These are phyloP conservation scores for Penicillium manginii DNA, from an alignment of 495 filamentous ascomycete genomes.

Conservation along the genomic window DNA sequence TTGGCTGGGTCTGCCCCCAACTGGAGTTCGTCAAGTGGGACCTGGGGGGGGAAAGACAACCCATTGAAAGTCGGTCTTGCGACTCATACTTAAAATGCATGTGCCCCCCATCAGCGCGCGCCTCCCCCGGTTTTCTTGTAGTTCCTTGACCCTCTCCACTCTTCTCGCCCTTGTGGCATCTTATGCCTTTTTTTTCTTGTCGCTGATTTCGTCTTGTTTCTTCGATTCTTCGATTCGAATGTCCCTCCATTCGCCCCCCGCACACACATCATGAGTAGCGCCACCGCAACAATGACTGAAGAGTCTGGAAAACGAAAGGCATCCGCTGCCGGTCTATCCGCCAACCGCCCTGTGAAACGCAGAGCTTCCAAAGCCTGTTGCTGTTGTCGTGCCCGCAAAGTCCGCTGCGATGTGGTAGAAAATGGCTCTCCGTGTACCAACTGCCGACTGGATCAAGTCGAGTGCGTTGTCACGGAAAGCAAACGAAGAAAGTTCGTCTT, in stretches of 20 bases:
- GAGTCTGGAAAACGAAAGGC: conserved; percentile 49
- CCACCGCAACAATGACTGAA: conserved; percentile 36
- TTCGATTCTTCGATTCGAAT: conserved; percentile 14
- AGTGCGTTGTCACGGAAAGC: conserved; percentile 88
- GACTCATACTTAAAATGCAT: conserved; percentile 27
- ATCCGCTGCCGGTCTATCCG: conserved; percentile 42
- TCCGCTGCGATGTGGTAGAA: conserved; percentile 92
- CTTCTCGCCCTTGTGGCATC: conserved; percentile 1
- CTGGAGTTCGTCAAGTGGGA: conserved; percentile 12
- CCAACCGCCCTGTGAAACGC: conserved; percentile 69
- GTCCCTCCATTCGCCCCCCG: conserved; percentile 22
- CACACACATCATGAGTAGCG: conserved; percentile 30
- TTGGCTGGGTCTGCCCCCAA: conserved; percentile 22
- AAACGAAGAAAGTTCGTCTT: conserved; percentile 72
- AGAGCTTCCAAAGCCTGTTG: conserved; percentile 87
- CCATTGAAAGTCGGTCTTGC: conserved; percentile 1
- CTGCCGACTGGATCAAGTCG: conserved; percentile 84
- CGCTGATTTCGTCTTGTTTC: neutral
- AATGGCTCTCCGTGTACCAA: conserved; percentile 86
- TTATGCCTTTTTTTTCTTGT: neutral
- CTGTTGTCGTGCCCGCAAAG: conserved; percentile 84
- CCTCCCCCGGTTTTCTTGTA: conserved; percentile 9
- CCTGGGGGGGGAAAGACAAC: neutral
- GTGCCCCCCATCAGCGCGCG: conserved; percentile 22
- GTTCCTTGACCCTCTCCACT: conserved; percentile 7